These are phyloP conservation scores for Pythium monospermum DNA, from an alignment of 352 stramenopile genomes.

Conservation along the genomic window DNA sequence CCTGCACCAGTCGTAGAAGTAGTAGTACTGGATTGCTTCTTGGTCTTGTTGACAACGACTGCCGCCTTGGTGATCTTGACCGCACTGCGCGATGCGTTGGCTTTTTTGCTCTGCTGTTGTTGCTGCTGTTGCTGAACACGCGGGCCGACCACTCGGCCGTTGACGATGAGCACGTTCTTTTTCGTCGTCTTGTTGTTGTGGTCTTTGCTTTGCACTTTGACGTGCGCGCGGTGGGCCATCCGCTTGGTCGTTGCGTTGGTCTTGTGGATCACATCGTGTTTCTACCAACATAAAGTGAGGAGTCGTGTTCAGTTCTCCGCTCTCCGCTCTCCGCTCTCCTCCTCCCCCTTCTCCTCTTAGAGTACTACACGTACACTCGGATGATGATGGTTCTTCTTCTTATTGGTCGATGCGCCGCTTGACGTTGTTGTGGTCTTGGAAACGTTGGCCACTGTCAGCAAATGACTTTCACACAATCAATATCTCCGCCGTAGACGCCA, in stretches of 20 bases:
- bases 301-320: no score
- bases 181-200: conserved; percentile 13
- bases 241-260: conserved; percentile 45
- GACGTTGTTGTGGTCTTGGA: no score
- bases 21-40: no score
- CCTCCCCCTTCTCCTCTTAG: no score
- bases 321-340: no score
- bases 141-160: conserved; percentile 53
- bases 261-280: conserved; percentile 24
- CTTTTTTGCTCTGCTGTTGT: conserved; percentile 18
- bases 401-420: no score
- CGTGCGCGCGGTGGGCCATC: conserved; percentile 36
- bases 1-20: background rate
- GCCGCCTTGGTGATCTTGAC: conserved; percentile 8
- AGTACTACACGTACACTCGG: conserved; percentile 13
- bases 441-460: conserved; percentile 19
- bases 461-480: no score
- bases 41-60: background rate
- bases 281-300: no score
- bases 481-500: no score
- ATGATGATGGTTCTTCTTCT: conserved; percentile 10
- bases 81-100: conserved; percentile 7
- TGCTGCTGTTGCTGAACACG: no score
- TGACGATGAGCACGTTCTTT: conserved; percentile 46
- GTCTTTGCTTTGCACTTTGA: conserved; percentile 28